These are phyloP conservation scores for Liquidambar formosana DNA, from an alignment of 164 flowering plant genomes.

Conservation along the genomic window DNA sequence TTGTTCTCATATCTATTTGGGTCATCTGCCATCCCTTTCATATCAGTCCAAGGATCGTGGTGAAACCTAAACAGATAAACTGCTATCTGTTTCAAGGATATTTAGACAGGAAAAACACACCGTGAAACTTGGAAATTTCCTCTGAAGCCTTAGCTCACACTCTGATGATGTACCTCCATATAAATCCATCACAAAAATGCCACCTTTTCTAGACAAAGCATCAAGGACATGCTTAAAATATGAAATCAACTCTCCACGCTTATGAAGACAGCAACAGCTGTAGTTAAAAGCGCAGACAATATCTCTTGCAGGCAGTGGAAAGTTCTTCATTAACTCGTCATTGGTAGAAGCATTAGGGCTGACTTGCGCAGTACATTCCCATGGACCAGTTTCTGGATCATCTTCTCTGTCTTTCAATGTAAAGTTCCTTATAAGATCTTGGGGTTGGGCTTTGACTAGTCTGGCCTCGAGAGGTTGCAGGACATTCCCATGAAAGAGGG, in stretches of 20 bases:
- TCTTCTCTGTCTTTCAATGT: slow-evolving; percentile 31
- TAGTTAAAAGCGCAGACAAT: slow-evolving; percentile 95
- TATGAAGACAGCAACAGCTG: slow-evolving; percentile 94
- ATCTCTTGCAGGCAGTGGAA: slow-evolving; percentile 64
- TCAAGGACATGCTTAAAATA: slow-evolving; percentile 79
- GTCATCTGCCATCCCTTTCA: no score
- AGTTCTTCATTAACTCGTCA: slow-evolving; percentile 28
- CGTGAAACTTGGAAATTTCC: slow-evolving; percentile 81
- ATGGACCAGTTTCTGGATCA: slow-evolving; percentile 8
- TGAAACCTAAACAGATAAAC: background rate
- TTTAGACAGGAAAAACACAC: slow-evolving; percentile 35
- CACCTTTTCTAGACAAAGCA: slow-evolving; percentile 71
- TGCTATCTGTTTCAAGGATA: background rate
- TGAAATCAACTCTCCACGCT: slow-evolving; percentile 60
- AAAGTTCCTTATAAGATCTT: slow-evolving; percentile 34
- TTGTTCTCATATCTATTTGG: no score
- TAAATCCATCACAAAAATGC: slow-evolving; percentile 94
- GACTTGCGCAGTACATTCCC: slow-evolving; percentile 20
- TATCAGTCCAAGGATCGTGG: background rate
- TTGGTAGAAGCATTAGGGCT: slow-evolving; percentile 7
- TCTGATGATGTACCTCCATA: slow-evolving; percentile 96
- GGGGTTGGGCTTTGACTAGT: slow-evolving; percentile 40
- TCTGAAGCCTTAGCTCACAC: slow-evolving; percentile 62
- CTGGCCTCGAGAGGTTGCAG: slow-evolving; percentile 68
- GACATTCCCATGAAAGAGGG: slow-evolving; percentile 90